These are phyloP conservation scores for Tetrapisispora phaffii DNA, from an alignment of 805 yeast species.

Conservation along the genomic window DNA sequence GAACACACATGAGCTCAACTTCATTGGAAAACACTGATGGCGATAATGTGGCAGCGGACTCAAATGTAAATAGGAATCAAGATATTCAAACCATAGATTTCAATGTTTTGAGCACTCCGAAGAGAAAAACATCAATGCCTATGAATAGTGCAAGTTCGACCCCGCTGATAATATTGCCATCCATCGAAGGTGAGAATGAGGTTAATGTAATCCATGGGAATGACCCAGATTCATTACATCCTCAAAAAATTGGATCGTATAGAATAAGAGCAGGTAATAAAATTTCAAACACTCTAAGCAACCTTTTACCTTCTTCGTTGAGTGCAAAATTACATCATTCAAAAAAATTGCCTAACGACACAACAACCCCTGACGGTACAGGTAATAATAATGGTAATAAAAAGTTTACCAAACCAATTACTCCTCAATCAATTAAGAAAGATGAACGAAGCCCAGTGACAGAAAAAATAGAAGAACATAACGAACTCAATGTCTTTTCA, in stretches of 20 bases:
- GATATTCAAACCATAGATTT: too few relatives aligned
- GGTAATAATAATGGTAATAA: neutral
- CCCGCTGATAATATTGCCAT: neutral
- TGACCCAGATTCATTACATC: neutral
- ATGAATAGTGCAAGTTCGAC: neutral
- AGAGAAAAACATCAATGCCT: neutral
- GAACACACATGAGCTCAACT: neutral
- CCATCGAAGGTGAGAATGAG: neutral
- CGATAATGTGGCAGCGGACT: neutral
- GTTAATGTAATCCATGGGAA: neutral
- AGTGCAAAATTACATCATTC: conserved; percentile 28
- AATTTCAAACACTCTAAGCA: conserved; percentile 28
- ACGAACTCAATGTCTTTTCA: conserved; percentile 15
- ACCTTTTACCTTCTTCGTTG: conserved; percentile 25
- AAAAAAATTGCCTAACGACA: neutral
- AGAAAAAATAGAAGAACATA: neutral
- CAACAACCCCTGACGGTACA: neutral
- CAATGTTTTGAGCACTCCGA: neutral
- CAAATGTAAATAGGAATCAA: neutral
- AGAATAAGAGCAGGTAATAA: conserved; percentile 26
- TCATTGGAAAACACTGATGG: neutral
- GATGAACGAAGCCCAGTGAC: neutral
- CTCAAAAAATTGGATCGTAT: conserved; percentile 28
- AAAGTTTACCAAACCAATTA: neutral
- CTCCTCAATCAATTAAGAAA: neutral